Evolutionary conservation across 1,139 yeast species (phyloP), one percentile per base, ranked within the genome.

Genomic region (Magnusiomyces clavatus): DNA sequence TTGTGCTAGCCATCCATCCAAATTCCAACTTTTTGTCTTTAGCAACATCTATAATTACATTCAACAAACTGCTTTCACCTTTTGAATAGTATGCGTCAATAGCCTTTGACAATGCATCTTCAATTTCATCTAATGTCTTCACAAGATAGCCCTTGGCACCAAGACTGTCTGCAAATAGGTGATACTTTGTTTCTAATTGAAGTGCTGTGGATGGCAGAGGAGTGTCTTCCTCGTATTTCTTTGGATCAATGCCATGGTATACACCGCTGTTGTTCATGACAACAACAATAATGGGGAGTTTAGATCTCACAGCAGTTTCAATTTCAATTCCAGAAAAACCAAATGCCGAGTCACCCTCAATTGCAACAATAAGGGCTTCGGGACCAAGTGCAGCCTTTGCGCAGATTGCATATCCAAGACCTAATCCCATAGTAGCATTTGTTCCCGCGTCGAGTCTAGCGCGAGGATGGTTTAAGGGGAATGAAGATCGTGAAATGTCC

Each of bases 341-440:
- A 68, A 82, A 80, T 1, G 87, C 86, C 1, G 87, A 82, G 62
- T 82, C 87, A 4, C 87, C 87, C 61, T 80, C 83, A 43, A 82
- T 76, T n/a, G 82, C 77, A 2, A 82, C 66, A 0, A 80, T 80
- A 11, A 69, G 63, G 47, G 72, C 68, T 0, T 67, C 61, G 0
- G 82, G 81, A 10, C 67, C 57, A 5, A 24, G 8, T 0, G 78
- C 74, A 2, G 69, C 66, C 57, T 79, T 80, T 6, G 86, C 77
- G 1, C 85, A 80, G 55, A 82, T 77, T 1, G 84, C 82, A 59
- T 82, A 82, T 0, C 84, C 86, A 35, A 81, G 56, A 0, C 86
- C 87, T 34, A 81, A 71, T 2, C 87, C 87, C 87, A 82, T 82
- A 0, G 86, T 81, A 1, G 86, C 86, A 64, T 80, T 80, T 0